Evolutionary conservation across 1,284 basidiomycete genomes (phyloP).

Genomic region (Acaromyces ingoldii): DNA sequence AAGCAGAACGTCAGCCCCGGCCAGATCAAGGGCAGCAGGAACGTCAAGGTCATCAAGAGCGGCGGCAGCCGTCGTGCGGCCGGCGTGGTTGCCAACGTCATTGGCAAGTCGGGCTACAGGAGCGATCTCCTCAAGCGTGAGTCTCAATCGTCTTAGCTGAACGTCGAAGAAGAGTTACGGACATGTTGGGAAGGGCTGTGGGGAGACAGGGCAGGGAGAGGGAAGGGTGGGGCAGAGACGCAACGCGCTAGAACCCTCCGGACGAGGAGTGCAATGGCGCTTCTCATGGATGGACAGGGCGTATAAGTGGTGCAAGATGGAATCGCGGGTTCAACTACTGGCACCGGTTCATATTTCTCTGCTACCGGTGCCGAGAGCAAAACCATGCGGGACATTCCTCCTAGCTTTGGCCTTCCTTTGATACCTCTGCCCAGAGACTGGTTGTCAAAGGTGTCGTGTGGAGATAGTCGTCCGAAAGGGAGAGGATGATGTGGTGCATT

Average conservation of each 20-base stretch:
- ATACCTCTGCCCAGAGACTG: too few species aligned
- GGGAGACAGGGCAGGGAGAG: neutral
- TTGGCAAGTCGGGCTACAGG: slow-evolving; percentile 48
- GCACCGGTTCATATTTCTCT: too few species aligned
- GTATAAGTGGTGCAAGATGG: slow-evolving; percentile 49
- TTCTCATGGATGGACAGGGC: slow-evolving; percentile 44
- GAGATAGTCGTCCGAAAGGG: too few species aligned
- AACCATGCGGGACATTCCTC: too few species aligned
- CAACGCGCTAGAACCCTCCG: slow-evolving; percentile 52
- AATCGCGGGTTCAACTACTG: too few species aligned
- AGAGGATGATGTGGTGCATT: too few species aligned
- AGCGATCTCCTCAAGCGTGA: slow-evolving; percentile 46
- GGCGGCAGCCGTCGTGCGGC: slow-evolving; percentile 40
- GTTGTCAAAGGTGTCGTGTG: too few species aligned
- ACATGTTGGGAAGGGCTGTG: too few species aligned
- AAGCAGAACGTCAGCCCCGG: slow-evolving; percentile 39
- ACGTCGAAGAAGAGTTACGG: neutral
- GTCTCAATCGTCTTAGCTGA: slow-evolving; percentile 13
- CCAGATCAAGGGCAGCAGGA: slow-evolving; percentile 27
- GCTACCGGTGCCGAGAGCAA: too few species aligned
- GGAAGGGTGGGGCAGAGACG: slow-evolving; percentile 3
- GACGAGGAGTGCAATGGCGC: slow-evolving; percentile 11
- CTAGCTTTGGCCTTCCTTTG: too few species aligned
- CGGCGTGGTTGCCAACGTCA: slow-evolving; percentile 41
- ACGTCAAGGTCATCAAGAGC: slow-evolving; percentile 21